A percentile compares a stretch with the other conserved stretches of the same genome.
phyloP scores from a whole-genome alignment of 2,329 filamentous ascomycete species.

The Pseudogymnoascus sp. region DNA sequence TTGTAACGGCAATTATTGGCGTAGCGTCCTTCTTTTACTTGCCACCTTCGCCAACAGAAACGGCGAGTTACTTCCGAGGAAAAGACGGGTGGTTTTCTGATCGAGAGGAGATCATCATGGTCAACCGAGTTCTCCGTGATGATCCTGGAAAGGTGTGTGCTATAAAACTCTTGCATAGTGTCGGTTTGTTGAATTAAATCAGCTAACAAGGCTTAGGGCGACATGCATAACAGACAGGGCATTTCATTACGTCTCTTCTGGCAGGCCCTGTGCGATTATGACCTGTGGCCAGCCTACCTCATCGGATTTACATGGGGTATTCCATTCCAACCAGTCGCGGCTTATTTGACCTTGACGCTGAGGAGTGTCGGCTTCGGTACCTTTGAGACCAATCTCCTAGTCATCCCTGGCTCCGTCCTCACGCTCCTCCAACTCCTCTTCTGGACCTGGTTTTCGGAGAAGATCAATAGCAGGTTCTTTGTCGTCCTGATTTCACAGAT shows the following conservation, averaged over 20 bases:
- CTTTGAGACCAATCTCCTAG: conserved; percentile 19
- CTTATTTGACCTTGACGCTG: conserved; percentile 16
- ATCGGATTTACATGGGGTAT: conserved; percentile 12
- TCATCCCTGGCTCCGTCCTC: conserved; percentile 13
- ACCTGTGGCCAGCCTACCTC: conserved; percentile 41
- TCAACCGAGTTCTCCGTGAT: conserved; percentile 49
- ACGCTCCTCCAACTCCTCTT: conserved; percentile 28
- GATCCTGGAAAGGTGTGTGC: conserved; percentile 37
- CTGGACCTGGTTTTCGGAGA: conserved; percentile 37
- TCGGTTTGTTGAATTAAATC: conserved; percentile 42
- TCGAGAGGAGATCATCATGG: conserved; percentile 56
- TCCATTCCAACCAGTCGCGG: conserved; percentile 11
- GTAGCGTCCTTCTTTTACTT: conserved; percentile 45
- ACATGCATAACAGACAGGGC: conserved; percentile 52
- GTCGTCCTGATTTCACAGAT: conserved; percentile 28
- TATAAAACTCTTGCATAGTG: conserved; percentile 26
- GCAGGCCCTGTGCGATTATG: conserved; percentile 40
- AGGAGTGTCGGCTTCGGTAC: conserved; percentile 17
- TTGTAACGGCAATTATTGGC: conserved; percentile 42
- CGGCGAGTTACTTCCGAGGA: conserved; percentile 47
- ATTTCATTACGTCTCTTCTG: conserved; percentile 43
- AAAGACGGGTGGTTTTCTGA: conserved; percentile 55
- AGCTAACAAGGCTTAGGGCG: conserved; percentile 41
- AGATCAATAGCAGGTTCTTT: conserved; percentile 30
- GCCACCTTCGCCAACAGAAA: conserved; percentile 53